Base-by-base conservation (phyloP, 352 stramenopile species). In the Phytophthora tentaculata region DNA sequence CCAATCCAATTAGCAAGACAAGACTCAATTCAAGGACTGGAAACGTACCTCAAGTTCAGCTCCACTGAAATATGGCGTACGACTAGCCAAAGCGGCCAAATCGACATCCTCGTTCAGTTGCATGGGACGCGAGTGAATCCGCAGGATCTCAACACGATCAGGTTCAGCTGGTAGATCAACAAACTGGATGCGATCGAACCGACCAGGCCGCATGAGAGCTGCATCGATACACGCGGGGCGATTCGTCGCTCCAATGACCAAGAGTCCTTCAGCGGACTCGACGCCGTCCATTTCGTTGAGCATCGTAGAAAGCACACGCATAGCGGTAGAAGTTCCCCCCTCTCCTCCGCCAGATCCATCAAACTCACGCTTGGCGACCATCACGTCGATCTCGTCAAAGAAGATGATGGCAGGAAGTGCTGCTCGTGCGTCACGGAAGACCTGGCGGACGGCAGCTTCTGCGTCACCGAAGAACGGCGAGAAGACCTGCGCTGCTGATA, bases 271-370 rank as follows among this genome's bases (percentile, higher is more conserved):
- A 2, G 93, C 84, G 19, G 88, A 91, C 62, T 98, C 96, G 35
- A 99, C 95, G 32, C 96, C 97, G 71, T 99, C 97, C 88, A 99
- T 99, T 73, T 99, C 96, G 48, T 97, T 98, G 16, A 99, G 80
- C 74, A 99, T 91, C 49, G 97, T 98, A 39, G 98, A 98, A 52
- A 99, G 93, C 23, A 99, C 94, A 37, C 97, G 92, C 66, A 90
- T 76, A 10, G 90, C 75, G 8, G 92, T 91, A 39, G 77, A 91
- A 2, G 79, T 86, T 0, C 83, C 81, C 6, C 71, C 73, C 12
- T 79, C 75, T 26, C 63, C 73, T 8, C 65, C 56, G 2, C 61
- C 48, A 12, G 61, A 74, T 24, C 76, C 83, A 39, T 84, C 82
- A 24, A 93, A 94, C 32, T 83, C 76, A 8, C 89, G 83, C 71